Evolutionary conservation across 306 rosid genomes (phyloP).

Genomic region (Acacia confusa): DNA sequence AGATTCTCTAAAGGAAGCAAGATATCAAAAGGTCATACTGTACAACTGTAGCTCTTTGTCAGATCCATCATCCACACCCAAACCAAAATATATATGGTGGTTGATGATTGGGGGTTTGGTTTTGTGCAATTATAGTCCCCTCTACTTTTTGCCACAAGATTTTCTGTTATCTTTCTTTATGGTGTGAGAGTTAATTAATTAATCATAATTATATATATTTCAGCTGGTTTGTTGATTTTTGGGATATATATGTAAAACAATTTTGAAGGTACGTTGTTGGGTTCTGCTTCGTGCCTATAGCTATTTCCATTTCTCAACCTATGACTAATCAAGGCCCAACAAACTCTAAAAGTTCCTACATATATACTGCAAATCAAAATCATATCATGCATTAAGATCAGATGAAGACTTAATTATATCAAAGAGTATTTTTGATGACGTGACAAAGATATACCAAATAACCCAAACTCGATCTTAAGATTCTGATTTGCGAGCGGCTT

Average conservation of each 20-base stretch:
- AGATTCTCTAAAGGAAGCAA: constrained; percentile 48
- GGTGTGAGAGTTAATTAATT: background rate
- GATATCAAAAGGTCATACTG: constrained; percentile 37
- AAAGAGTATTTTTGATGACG: constrained; percentile 45
- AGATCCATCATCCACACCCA: constrained; percentile 33
- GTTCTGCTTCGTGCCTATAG: constrained; percentile 4
- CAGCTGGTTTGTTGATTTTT: background rate
- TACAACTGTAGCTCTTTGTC: constrained; percentile 59
- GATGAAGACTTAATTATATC: constrained; percentile 21
- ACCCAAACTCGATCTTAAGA: constrained; percentile 47
- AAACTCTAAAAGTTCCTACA: constrained; percentile 32
- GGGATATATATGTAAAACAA: constrained; percentile 7
- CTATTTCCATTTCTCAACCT: constrained; percentile 38
- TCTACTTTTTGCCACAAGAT: background rate
- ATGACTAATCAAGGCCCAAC: constrained; percentile 48
- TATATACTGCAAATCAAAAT: constrained; percentile 18
- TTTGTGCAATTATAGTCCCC: constrained; percentile 6
- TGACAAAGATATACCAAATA: constrained; percentile 62
- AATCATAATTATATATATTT: background rate
- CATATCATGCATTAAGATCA: constrained; percentile 44
- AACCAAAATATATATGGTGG: constrained; percentile 55
- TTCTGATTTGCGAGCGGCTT: constrained; percentile 61
- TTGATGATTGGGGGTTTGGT: constrained; percentile 37
- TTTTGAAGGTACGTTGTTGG: constrained; percentile 30
- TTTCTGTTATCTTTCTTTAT: background rate